phyloP scores from a whole-genome alignment of 2,329 filamentous ascomycete genomes.

The Plectosphaerella sp. region DNA sequence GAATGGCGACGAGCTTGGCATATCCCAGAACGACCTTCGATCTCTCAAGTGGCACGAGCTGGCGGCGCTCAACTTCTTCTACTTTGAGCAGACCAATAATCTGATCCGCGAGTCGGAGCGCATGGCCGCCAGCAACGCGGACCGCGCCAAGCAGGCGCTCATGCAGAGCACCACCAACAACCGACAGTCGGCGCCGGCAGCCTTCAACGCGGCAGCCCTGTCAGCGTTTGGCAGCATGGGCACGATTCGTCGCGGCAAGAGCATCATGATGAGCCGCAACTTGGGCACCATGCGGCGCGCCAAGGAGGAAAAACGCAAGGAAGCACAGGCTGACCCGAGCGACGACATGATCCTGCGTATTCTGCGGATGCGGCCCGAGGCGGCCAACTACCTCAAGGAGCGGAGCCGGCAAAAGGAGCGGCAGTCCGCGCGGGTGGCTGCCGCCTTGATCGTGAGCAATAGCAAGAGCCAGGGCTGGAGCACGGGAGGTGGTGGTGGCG shows the following conservation, averaged over 20 bases:
- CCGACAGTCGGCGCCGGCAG: constrained; percentile 62
- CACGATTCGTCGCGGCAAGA: constrained; percentile 63
- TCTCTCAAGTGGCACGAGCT: constrained; percentile 98
- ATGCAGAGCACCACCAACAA: constrained; percentile 35
- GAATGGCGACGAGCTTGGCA: constrained; percentile 75
- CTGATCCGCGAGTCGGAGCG: constrained; percentile 92
- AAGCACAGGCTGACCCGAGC: constrained; percentile 92
- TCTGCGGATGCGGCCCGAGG: constrained; percentile 89
- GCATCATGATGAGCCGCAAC: constrained; percentile 91
- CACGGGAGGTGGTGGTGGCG: constrained; percentile 27
- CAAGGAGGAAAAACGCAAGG: constrained; percentile 92
- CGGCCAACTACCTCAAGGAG: constrained; percentile 80
- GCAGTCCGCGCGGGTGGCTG: constrained; percentile 82
- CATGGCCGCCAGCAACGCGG: constrained; percentile 84
- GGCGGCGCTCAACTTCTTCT: constrained; percentile 96
- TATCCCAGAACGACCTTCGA: constrained; percentile 87
- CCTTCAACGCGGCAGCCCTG: constrained; percentile 41
- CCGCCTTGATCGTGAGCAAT: constrained; percentile 90
- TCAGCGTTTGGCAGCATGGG: constrained; percentile 61
- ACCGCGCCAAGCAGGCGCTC: constrained; percentile 67
- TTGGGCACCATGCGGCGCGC: constrained; percentile 93
- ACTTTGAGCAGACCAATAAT: constrained; percentile 87
- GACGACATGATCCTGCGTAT: constrained; percentile 98
- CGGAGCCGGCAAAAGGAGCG: constrained; percentile 91
- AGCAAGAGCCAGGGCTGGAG: constrained; percentile 64